Evolutionary conservation across 2,329 filamentous ascomycete genomes (phyloP).

Genomic region (Paramyrothecium sp.): DNA sequence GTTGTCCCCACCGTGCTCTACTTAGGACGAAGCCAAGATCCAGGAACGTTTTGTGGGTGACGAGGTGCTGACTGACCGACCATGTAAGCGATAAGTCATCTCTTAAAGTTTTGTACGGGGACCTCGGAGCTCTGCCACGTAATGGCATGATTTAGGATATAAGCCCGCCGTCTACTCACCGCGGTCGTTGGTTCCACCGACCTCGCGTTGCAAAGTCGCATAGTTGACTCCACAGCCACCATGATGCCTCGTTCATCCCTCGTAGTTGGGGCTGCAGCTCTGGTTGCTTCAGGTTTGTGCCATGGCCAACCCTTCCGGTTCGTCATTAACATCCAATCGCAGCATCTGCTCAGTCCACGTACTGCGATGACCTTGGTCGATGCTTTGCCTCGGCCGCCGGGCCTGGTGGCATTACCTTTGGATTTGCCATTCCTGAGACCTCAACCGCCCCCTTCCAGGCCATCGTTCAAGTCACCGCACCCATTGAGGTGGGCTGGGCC

Average conservation of each 20-base stretch:
- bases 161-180: too few relatives aligned
- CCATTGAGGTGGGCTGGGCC: constrained; percentile 38
- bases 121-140: too few relatives aligned
- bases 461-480: constrained; percentile 40
- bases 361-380: constrained; percentile 16
- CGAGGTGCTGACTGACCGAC: too few relatives aligned
- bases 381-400: constrained; percentile 14
- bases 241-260: neutral
- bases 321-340: neutral
- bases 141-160: too few relatives aligned
- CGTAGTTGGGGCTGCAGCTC: neutral
- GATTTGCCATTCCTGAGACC: constrained; percentile 34
- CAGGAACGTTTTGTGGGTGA: too few relatives aligned
- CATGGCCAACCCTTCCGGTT: neutral
- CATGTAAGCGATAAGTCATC: too few relatives aligned
- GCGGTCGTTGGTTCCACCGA: too few relatives aligned
- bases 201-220: too few relatives aligned
- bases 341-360: constrained; percentile 5
- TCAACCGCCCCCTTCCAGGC: constrained; percentile 32
- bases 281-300: neutral
- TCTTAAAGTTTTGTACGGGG: too few relatives aligned
- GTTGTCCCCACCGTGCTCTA: too few relatives aligned
- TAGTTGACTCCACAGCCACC: neutral
- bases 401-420: constrained; percentile 23
- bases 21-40: too few relatives aligned